These are phyloP conservation scores for Cercospora beticola DNA, from an alignment of 2,329 filamentous ascomycete genomes.

Conservation along the genomic window DNA sequence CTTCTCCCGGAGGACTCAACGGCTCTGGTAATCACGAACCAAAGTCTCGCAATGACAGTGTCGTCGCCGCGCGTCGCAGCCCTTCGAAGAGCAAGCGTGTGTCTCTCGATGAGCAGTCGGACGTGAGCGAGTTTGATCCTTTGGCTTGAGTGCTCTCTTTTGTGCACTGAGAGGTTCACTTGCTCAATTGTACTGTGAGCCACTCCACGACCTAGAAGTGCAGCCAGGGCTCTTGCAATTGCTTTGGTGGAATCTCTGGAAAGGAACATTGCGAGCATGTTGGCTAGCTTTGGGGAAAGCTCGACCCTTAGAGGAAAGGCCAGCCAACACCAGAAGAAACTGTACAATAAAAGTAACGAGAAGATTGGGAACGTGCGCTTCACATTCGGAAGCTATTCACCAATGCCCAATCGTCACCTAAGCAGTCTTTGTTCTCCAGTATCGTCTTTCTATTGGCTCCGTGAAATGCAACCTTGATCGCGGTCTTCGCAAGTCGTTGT, in stretches of 20 bases:
- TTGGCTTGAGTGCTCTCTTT: background rate
- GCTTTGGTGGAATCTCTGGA: background rate
- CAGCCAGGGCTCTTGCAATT: background rate
- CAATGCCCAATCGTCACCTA: conserved; percentile 40
- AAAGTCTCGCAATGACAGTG: conserved; percentile 2
- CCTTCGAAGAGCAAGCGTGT: conserved; percentile 1
- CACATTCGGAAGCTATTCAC: conserved; percentile 30
- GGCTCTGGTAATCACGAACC: background rate
- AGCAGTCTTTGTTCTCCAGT: conserved; percentile 39
- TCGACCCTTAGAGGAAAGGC: background rate
- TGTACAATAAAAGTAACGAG: background rate
- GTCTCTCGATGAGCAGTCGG: conserved; percentile 7
- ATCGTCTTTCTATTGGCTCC: conserved; percentile 37
- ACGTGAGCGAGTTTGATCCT: conserved; percentile 11
- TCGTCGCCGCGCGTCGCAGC: background rate
- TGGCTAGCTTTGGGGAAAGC: background rate
- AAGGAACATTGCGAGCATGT: background rate
- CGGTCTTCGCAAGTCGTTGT: conserved; percentile 34
- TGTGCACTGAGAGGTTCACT: background rate
- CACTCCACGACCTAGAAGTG: background rate
- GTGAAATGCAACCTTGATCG: conserved; percentile 34
- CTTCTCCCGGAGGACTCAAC: background rate
- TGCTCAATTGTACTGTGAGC: too few species aligned
- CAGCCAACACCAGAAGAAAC: background rate
- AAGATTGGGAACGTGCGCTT: background rate